A percentile compares a stretch with the other conserved stretches of the same genome.
Evolutionary conservation across 306 rosid genomes (phyloP).

Genomic region (Cucurbita ficifolia): DNA sequence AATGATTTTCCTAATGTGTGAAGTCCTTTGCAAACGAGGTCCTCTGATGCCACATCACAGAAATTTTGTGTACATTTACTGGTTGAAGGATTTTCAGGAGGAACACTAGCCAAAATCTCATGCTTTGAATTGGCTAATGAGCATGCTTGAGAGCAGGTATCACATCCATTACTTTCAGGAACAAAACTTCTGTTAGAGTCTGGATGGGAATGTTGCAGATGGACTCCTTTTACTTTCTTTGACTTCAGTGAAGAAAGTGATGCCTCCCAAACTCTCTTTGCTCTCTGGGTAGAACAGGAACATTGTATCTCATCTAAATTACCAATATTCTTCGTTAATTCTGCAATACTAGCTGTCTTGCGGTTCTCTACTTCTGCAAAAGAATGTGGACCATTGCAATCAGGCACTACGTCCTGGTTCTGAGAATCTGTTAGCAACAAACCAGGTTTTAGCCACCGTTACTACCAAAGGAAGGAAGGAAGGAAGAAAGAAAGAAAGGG

Average conservation of each 20-base stretch:
- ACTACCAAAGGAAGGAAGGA: not conserved
- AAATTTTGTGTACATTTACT: not conserved
- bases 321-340: constrained; percentile 18
- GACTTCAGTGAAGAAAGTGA: constrained; percentile 78
- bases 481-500: too few relatives aligned
- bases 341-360: constrained; percentile 11
- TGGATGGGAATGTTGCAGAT: constrained; percentile 25
- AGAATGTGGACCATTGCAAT: constrained; percentile 15
- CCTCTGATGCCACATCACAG: constrained; percentile 20
- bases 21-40: constrained; percentile 19
- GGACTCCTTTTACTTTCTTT: constrained; percentile 76
- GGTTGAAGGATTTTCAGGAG: constrained; percentile 19
- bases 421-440: constrained; percentile 20
- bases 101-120: constrained; percentile 13
- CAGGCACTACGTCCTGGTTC: constrained; percentile 12
- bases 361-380: constrained; percentile 15
- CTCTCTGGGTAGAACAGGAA: constrained; percentile 32
- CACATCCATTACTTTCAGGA: constrained; percentile 20
- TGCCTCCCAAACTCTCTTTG: constrained; percentile 68
- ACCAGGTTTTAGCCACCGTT: not conserved
- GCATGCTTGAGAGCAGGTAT: constrained; percentile 26
- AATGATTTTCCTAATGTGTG: constrained; percentile 26
- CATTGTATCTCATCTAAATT: constrained; percentile 20
- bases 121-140: constrained; percentile 17
- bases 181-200: constrained; percentile 26